Percentiles rank a stretch among this genome's conserved stretches.
phyloP scores from a whole-genome alignment of 2,329 filamentous ascomycete species.

The Diatrype stigma region DNA sequence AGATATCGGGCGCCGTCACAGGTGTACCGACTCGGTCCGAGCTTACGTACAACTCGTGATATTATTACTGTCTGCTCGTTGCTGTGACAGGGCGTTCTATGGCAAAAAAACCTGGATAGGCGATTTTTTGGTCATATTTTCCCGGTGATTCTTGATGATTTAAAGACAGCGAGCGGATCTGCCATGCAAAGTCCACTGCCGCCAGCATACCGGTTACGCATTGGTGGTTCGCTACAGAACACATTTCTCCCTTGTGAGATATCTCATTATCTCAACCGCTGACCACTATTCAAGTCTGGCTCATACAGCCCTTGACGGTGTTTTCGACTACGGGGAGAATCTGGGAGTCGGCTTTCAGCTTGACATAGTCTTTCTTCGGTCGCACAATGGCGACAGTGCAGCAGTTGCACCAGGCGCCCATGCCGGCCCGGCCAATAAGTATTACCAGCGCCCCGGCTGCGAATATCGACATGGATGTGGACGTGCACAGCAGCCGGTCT shows the following conservation, averaged over 20 bases:
- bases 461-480: conserved; percentile 21
- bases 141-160: neutral
- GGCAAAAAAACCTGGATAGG: neutral
- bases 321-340: neutral
- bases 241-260: neutral
- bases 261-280: neutral
- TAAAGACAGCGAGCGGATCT: neutral
- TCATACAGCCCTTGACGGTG: neutral
- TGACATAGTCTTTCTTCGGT: conserved; percentile 3
- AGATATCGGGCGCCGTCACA: neutral
- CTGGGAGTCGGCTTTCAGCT: conserved; percentile 1
- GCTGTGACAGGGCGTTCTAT: neutral
- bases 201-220: neutral
- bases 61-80: too few relatives aligned
- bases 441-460: conserved; percentile 24
- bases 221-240: neutral
- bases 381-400: conserved; percentile 39
- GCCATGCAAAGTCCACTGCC: neutral
- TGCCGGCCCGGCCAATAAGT: conserved; percentile 40
- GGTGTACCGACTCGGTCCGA: neutral
- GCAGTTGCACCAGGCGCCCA: conserved; percentile 44
- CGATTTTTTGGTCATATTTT: neutral
- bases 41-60: neutral
- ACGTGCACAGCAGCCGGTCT: conserved; percentile 7
- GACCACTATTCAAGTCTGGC: neutral